Evolutionary conservation across 169 alveolate genomes (phyloP).

Genomic region (Eimeria acervulina): DNA sequence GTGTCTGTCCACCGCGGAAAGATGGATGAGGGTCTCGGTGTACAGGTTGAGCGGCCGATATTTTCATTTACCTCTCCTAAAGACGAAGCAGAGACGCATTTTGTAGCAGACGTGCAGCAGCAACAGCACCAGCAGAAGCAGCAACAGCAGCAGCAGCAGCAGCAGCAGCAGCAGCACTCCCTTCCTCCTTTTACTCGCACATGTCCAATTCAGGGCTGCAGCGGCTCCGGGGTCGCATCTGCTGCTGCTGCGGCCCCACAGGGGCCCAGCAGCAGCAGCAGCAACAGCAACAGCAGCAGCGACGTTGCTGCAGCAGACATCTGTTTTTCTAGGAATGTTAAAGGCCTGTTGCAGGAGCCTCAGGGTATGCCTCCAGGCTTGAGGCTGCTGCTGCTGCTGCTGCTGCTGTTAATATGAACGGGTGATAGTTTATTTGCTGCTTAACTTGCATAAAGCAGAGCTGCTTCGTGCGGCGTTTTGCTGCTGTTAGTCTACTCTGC

Average conservation of each 20-base stretch:
- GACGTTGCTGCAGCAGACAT: not conserved
- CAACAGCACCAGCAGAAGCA: not conserved
- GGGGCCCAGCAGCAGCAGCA: too few species aligned
- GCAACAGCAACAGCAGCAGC: not conserved
- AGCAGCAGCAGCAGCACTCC: not conserved
- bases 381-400: not conserved
- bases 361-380: constrained; percentile 11
- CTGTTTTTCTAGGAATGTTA: not conserved
- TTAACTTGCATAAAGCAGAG: too few species aligned
- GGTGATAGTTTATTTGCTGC: not conserved
- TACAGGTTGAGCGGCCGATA: not conserved
- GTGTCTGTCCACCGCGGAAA: constrained; percentile 38
- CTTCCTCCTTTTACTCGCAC: not conserved
- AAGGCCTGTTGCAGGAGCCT: not conserved
- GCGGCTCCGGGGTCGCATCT: not conserved
- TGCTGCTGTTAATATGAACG: not conserved
- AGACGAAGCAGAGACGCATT: not conserved
- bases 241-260: not conserved
- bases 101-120: not conserved
- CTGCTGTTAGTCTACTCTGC: too few species aligned
- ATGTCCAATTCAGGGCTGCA: not conserved
- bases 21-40: constrained; percentile 8
- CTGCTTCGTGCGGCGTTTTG: not conserved
- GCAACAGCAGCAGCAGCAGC: not conserved
- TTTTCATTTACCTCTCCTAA: not conserved